phyloP scores from a whole-genome alignment of 139 green algal species.

The Choricystis sp. region DNA sequence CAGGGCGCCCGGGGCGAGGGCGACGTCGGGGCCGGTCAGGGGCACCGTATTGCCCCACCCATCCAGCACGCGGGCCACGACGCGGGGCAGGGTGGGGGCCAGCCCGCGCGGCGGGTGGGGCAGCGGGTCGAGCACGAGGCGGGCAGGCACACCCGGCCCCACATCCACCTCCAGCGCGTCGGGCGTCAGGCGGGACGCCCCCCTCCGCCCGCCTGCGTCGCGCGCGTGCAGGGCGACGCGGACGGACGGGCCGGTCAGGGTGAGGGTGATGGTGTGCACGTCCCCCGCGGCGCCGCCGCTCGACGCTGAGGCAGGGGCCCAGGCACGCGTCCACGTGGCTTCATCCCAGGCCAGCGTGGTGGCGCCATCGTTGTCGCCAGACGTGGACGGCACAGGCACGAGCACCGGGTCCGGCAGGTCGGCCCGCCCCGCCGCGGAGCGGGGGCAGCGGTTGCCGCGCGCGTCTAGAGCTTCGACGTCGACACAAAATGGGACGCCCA shows the following conservation, averaged over 20 bases:
- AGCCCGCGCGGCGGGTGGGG: conserved; percentile 17
- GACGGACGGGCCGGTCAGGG: conserved; percentile 12
- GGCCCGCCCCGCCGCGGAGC: neutral
- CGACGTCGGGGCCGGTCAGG: conserved; percentile 9
- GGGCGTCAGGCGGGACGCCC: conserved; percentile 13
- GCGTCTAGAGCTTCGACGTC: conserved; percentile 36
- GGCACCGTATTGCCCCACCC: conserved; percentile 24
- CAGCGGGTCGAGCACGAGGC: conserved; percentile 26
- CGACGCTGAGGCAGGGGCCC: neutral
- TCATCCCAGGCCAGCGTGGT: conserved; percentile 16
- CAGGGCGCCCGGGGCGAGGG: conserved; percentile 22
- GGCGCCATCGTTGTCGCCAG: conserved; percentile 10
- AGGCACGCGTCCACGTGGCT: conserved; percentile 19
- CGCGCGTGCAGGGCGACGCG: conserved; percentile 9
- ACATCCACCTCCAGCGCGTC: conserved; percentile 34
- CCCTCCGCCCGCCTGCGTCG: conserved; percentile 13
- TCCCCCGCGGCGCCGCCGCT: conserved; percentile 14
- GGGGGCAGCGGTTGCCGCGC: conserved; percentile 27
- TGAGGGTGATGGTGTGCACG: conserved; percentile 22
- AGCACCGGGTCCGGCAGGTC: conserved; percentile 17
- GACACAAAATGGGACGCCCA: conserved; percentile 28
- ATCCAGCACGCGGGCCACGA: conserved; percentile 26
- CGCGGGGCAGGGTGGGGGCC: conserved; percentile 9
- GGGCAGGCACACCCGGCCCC: conserved; percentile 13
- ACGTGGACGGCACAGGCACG: too few species aligned